Evolutionary conservation across 352 stramenopile genomes (phyloP).

Genomic region (Globisporangium radiosum): DNA sequence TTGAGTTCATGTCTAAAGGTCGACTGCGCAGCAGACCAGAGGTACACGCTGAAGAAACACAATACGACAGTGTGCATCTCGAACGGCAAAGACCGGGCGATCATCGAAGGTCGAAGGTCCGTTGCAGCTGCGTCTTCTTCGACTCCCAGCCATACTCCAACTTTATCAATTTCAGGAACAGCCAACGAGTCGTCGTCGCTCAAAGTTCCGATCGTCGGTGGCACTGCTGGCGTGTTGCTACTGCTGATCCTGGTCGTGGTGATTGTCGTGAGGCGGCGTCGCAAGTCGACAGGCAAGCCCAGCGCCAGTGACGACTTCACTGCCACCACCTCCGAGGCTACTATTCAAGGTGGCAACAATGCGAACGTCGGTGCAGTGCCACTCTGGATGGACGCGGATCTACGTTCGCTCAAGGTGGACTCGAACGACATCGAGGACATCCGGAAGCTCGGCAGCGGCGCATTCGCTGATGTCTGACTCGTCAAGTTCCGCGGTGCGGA

Average conservation of each 20-base stretch:
- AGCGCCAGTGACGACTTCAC: too few species aligned
- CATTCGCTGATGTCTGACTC: conserved; percentile 1
- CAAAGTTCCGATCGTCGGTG: background rate
- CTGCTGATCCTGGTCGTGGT: background rate
- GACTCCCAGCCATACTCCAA: background rate
- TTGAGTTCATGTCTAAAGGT: background rate
- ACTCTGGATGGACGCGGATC: conserved; percentile 28
- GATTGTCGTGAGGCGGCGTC: background rate
- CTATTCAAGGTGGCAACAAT: background rate
- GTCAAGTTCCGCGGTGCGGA: conserved; percentile 1
- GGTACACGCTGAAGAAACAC: background rate
- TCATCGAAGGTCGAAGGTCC: background rate
- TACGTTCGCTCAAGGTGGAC: conserved; percentile 26
- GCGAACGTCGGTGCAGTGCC: conserved; percentile 4
- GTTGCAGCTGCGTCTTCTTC: background rate
- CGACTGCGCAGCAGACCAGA: background rate
- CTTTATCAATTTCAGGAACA: background rate
- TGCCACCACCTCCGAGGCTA: background rate
- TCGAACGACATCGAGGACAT: conserved; percentile 37
- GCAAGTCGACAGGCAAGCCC: background rate
- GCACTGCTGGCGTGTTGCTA: background rate
- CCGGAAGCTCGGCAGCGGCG: background rate
- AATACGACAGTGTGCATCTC: background rate
- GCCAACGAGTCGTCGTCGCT: background rate
- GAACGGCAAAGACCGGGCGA: background rate